Percentiles rank a stretch among this genome's conserved stretches.
Conservation (phyloP, 1,284 basidiomycete species). For the Heterobasidion occidentale region DNA sequence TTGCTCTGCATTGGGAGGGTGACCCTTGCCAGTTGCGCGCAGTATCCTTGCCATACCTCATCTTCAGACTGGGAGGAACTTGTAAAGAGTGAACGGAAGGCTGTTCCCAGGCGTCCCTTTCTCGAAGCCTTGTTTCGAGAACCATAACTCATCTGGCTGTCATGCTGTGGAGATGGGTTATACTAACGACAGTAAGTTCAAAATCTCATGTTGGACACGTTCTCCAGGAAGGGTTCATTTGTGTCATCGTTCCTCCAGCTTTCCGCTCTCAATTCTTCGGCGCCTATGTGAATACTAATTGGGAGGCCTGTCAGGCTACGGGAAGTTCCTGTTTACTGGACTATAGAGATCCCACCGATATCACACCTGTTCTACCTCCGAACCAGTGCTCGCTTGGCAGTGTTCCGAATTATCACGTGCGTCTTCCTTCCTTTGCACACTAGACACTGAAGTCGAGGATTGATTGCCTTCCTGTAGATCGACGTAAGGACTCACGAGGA, state of each 20-base stretch:
- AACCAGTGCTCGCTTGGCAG: conserved; percentile 28
- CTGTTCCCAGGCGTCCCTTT: not conserved
- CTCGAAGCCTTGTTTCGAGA: not conserved
- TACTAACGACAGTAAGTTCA: not conserved
- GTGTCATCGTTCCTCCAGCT: not conserved
- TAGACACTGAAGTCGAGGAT: not conserved
- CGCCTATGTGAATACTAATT: conserved; percentile 10
- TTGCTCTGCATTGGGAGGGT: not conserved
- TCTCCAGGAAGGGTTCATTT: too few species aligned
- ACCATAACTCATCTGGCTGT: not conserved
- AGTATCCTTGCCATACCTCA: not conserved
- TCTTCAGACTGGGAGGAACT: not conserved
- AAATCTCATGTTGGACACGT: not conserved
- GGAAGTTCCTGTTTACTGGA: conserved; percentile 28
- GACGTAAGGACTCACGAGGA: conserved; percentile 31
- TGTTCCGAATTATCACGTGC: conserved; percentile 30
- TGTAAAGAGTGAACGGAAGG: not conserved
- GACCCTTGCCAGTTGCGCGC: not conserved
- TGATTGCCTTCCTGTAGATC: conserved; percentile 23
- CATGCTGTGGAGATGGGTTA: not conserved
- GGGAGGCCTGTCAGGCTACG: conserved; percentile 31
- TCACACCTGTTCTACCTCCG: conserved; percentile 17
- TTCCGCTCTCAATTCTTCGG: not conserved
- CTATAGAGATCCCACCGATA: conserved; percentile 18
- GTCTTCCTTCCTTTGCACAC: not conserved